These are phyloP conservation scores for Cylindrotheca fusiformis DNA, from an alignment of 108 stramenopile species.

Conservation along the genomic window DNA sequence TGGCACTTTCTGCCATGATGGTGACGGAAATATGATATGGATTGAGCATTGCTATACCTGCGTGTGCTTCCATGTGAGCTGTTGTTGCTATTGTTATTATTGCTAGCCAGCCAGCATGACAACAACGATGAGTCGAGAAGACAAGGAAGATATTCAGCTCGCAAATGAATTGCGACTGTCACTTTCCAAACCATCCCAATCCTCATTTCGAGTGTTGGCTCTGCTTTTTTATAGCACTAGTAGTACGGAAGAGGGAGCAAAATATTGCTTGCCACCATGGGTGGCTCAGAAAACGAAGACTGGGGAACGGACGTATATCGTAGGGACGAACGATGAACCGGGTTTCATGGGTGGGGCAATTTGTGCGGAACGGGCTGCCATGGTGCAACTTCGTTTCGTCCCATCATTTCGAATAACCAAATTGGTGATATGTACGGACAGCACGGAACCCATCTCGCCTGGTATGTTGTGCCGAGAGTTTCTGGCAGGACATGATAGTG, in stretches of 20 bases:
- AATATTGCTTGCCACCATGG: constrained; percentile 9
- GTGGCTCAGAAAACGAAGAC: constrained; percentile 23
- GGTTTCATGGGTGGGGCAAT: constrained; percentile 75
- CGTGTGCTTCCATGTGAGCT: neutral
- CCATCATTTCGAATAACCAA: constrained; percentile 38
- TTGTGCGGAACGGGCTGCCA: constrained; percentile 88
- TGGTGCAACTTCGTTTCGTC: constrained; percentile 70
- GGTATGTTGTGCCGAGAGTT: constrained; percentile 88
- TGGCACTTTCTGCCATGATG: neutral
- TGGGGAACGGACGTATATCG: constrained; percentile 52
- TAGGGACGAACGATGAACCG: constrained; percentile 85
- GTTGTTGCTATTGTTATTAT: neutral
- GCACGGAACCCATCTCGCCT: constrained; percentile 63
- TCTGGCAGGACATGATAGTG: constrained; percentile 56
- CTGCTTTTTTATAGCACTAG: constrained; percentile 46
- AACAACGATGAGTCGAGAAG: neutral
- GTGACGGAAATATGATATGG: neutral
- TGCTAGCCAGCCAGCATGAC: neutral
- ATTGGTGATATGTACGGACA: constrained; percentile 64
- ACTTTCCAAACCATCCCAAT: constrained; percentile 65
- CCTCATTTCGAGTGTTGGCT: constrained; percentile 79
- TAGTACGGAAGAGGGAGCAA: neutral
- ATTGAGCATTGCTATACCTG: neutral
- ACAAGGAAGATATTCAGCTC: constrained; percentile 47
- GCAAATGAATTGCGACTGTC: constrained; percentile 63